A percentile compares a stretch with the other conserved stretches of the same genome.
phyloP scores from a whole-genome alignment of 495 filamentous ascomycete genomes.

The Annulohypoxylon maeteangense region DNA sequence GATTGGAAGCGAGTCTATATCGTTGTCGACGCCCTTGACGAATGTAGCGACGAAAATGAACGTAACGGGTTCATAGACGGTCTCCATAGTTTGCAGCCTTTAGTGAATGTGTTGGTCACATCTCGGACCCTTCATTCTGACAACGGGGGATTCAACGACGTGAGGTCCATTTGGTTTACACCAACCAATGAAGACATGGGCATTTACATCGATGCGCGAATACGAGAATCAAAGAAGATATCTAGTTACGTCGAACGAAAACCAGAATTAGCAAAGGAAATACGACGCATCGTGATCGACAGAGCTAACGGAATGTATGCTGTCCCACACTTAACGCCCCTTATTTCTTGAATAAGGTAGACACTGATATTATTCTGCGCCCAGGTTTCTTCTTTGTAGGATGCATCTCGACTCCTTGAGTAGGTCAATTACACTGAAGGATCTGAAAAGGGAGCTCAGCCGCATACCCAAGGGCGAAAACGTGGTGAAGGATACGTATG shows the following conservation, averaged over 20 bases:
- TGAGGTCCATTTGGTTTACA: slow-evolving; percentile 44
- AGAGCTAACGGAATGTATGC: slow-evolving; percentile 39
- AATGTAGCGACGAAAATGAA: slow-evolving; percentile 50
- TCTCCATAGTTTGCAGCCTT: slow-evolving; percentile 47
- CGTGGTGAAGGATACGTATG: slow-evolving; percentile 48
- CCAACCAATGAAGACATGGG: slow-evolving; percentile 49
- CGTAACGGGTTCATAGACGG: slow-evolving; percentile 45
- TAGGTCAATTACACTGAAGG: slow-evolving; percentile 48
- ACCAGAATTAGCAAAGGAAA: slow-evolving; percentile 36
- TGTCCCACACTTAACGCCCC: background rate
- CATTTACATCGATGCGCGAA: slow-evolving; percentile 48
- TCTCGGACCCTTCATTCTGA: slow-evolving; percentile 48
- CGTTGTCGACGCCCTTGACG: slow-evolving; percentile 61
- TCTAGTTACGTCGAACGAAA: slow-evolving; percentile 37
- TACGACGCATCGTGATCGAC: slow-evolving; percentile 34
- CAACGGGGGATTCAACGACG: slow-evolving; percentile 40
- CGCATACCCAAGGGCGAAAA: slow-evolving; percentile 40
- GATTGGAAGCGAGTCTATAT: slow-evolving; percentile 50
- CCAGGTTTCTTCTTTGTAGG: slow-evolving; percentile 57
- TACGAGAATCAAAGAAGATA: slow-evolving; percentile 41
- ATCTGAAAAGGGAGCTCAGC: slow-evolving; percentile 42
- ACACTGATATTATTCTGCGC: background rate
- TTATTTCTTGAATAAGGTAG: background rate
- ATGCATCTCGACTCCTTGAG: slow-evolving; percentile 53
- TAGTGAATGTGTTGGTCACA: slow-evolving; percentile 48